Evolutionary conservation across 176 grass and related monocot species (phyloP).

Genomic region (Oropetium thomaeum): DNA sequence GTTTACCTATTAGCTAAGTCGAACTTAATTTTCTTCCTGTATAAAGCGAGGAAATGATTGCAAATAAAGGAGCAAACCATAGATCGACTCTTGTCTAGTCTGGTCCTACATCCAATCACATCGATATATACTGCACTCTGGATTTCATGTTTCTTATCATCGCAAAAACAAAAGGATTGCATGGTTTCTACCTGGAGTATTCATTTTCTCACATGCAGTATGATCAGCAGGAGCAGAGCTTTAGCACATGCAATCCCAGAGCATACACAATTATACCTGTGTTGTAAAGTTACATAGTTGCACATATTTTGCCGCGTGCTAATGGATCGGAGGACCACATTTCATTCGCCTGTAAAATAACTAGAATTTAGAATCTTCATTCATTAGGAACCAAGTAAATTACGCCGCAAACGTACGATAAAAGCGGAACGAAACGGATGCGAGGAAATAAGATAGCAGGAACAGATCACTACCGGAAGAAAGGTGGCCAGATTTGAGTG

Average conservation of each 20-base stretch:
- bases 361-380: background rate
- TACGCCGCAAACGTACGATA: background rate
- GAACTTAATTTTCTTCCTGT: background rate
- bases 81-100: background rate
- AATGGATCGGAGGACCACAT: background rate
- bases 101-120: background rate
- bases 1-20: too few species aligned
- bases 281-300: constrained; percentile 14
- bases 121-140: background rate
- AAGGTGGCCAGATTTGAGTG: background rate
- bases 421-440: background rate
- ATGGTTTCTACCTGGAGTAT: background rate
- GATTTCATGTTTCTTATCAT: too few species aligned
- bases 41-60: background rate
- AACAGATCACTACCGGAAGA: constrained; percentile 11
- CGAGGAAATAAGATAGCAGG: background rate
- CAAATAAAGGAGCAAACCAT: background rate
- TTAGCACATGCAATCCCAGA: background rate
- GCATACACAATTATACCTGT: background rate
- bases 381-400: background rate
- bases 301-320: background rate
- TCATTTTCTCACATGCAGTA: background rate
- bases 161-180: too few species aligned
- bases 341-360: background rate
- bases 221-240: too few species aligned